Percentiles rank a stretch among this genome's conserved stretches.
Evolutionary conservation across 192 early-diverging fungal genomes (phyloP).

Genomic region (Backusella mclennaniae): DNA sequence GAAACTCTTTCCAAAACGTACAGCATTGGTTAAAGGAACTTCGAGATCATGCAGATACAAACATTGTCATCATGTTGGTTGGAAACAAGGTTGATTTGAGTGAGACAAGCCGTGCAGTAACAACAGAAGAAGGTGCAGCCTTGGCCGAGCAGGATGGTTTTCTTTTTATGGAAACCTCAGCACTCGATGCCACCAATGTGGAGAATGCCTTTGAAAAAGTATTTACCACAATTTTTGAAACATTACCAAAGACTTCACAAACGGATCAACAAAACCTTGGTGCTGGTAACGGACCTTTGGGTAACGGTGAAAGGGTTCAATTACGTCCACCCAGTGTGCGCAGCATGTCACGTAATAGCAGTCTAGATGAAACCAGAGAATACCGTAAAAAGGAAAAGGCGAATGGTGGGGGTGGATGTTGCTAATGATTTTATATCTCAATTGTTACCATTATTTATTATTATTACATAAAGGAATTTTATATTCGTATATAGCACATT

Average conservation of each 20-base stretch:
- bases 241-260: constrained; percentile 24
- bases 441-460: not conserved
- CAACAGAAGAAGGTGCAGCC: constrained; percentile 70
- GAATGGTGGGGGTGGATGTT: constrained; percentile 40
- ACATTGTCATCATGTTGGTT: constrained; percentile 89
- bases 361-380: constrained; percentile 39
- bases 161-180: constrained; percentile 82
- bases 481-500: not conserved
- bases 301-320: constrained; percentile 25
- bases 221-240: constrained; percentile 71
- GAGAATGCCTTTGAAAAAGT: constrained; percentile 76
- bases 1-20: constrained; percentile 79
- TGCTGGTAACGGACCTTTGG: not conserved
- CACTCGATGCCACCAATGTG: constrained; percentile 74
- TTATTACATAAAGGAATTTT: not conserved
- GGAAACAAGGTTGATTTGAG: constrained; percentile 92
- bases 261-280: constrained; percentile 9
- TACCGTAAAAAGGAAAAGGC: constrained; percentile 38
- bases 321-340: constrained; percentile 46
- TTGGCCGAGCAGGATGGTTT: constrained; percentile 77
- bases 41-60: constrained; percentile 86
- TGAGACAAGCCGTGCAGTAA: constrained; percentile 59
- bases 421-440: constrained; percentile 9
- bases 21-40: constrained; percentile 93
- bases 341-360: constrained; percentile 28